Base-by-base conservation (phyloP, 2,329 filamentous ascomycete genomes). In the Hymenoscyphus linearis region DNA sequence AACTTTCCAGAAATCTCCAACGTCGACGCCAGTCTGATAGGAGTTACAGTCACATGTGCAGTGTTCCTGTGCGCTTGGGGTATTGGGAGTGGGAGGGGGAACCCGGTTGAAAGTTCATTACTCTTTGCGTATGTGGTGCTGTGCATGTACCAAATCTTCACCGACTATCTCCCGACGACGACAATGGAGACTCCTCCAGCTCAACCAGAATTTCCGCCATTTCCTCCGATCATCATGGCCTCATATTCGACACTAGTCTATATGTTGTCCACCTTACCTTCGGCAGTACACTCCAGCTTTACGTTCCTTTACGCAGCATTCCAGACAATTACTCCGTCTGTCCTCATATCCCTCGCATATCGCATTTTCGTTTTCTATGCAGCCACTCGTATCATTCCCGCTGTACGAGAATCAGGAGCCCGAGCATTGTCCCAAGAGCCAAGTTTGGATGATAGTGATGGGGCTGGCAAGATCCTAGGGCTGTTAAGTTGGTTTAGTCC, bases 141-240 rank as follows among this genome's bases (percentile, higher is more conserved):
- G 65, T 98, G 93, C 79, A 90, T 98, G 72, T 99, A 98, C 78
- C 95, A 99, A 76, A 98, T 98, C 75, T 98, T 98, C 76, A 99
- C 95, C 70, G 95, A 99, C 76, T 98, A 98, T 76, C 85, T 93
- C 68, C 92, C 95, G 4, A 76, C 83, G 18, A 85, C 83, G n/a
- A 79, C 82, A 31, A 78, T 82, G 35, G 82, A 85, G 34, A 77
- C 79, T 2, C 76, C 77, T 16, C 77, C 82, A 14, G 72, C 83
- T 14, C 89, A 96, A 63, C 86, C 90, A n/a, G 93, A 96, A 27
- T 95, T 98, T 64, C 95, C 95, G 44, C 95, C 95, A n/a, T 81
- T 99, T 52, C 95, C 95, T 14, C 95, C 95, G 0, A 92, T 98
- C 66, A 93, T 99, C 74, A 98, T 98, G 93, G 95, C 93, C 4